These are phyloP conservation scores for Talaromyces sp. DNA, from an alignment of 2,329 filamentous ascomycete species.

Conservation along the genomic window DNA sequence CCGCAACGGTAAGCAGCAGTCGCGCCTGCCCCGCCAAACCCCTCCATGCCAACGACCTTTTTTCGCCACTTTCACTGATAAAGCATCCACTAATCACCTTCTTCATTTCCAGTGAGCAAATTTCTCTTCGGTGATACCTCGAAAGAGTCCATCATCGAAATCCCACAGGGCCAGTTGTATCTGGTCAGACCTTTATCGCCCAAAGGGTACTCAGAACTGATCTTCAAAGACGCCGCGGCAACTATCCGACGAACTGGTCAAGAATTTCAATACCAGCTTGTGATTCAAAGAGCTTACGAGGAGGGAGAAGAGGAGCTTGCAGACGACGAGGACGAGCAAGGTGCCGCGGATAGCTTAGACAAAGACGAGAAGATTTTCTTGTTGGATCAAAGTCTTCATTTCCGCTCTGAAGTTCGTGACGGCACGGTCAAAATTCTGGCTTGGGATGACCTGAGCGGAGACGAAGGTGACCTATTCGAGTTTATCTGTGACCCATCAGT, in stretches of 20 bases:
- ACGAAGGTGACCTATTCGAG: constrained; percentile 93
- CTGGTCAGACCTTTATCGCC: constrained; percentile 92
- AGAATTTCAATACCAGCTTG: constrained; percentile 96
- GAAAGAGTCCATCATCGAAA: constrained; percentile 91
- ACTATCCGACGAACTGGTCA: constrained; percentile 91
- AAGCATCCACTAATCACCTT: constrained; percentile 5
- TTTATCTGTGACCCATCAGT: constrained; percentile 87
- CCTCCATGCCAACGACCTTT: constrained; percentile 22
- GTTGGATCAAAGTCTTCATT: constrained; percentile 87
- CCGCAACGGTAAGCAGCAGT: constrained; percentile 53
- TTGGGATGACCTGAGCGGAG: constrained; percentile 93
- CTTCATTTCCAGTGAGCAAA: constrained; percentile 70
- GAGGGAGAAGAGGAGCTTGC: constrained; percentile 94
- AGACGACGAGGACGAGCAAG: constrained; percentile 86
- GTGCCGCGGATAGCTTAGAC: constrained; percentile 75
- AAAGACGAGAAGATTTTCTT: constrained; percentile 97
- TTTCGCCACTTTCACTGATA: neutral
- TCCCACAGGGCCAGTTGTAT: constrained; percentile 94
- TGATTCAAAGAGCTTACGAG: constrained; percentile 93
- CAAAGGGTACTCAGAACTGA: constrained; percentile 97
- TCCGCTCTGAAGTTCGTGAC: constrained; percentile 80
- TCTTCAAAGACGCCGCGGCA: constrained; percentile 95
- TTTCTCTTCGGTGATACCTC: constrained; percentile 85
- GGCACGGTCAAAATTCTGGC: constrained; percentile 84
- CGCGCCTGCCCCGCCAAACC: constrained; percentile 28